These are phyloP conservation scores for Earliella scabrosa DNA, from an alignment of 1,284 basidiomycete genomes.

Conservation along the genomic window DNA sequence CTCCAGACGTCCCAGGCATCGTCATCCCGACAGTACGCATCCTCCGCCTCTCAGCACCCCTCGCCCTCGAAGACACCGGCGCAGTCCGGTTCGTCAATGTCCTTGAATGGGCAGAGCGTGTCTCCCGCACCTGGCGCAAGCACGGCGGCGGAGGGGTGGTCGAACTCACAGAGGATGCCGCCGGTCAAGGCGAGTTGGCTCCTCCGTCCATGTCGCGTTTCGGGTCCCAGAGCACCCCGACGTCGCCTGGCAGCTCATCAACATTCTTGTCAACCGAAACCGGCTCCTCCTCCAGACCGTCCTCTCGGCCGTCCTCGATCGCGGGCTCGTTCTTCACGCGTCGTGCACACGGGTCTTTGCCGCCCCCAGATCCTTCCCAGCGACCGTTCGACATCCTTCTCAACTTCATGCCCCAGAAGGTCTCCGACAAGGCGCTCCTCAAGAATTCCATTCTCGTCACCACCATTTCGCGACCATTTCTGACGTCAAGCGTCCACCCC, in stretches of 20 bases:
- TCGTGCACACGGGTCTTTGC: conserved; percentile 15
- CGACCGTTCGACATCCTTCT: conserved; percentile 46
- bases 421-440: conserved; percentile 42
- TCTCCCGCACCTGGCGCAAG: conserved; percentile 51
- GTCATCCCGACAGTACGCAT: conserved; percentile 46
- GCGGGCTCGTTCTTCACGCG: conserved; percentile 17
- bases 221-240: conserved; percentile 30
- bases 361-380: conserved; percentile 37
- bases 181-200: conserved; percentile 27
- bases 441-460: conserved; percentile 48
- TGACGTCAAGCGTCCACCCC: conserved; percentile 29
- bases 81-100: conserved; percentile 54
- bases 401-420: conserved; percentile 41
- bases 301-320: conserved; percentile 18
- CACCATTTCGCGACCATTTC: conserved; percentile 45
- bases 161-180: conserved; percentile 37
- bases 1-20: conserved; percentile 40
- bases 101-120: conserved; percentile 56
- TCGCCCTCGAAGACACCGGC: conserved; percentile 48
- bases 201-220: conserved; percentile 28
- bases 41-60: conserved; percentile 47
- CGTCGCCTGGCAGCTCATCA: conserved; percentile 30
- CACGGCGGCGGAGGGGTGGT: conserved; percentile 37
- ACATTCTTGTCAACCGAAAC: conserved; percentile 18
- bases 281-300: not conserved